Conservation (phyloP, 2,329 filamentous ascomycete genomes). For the Cadophora sp. region DNA sequence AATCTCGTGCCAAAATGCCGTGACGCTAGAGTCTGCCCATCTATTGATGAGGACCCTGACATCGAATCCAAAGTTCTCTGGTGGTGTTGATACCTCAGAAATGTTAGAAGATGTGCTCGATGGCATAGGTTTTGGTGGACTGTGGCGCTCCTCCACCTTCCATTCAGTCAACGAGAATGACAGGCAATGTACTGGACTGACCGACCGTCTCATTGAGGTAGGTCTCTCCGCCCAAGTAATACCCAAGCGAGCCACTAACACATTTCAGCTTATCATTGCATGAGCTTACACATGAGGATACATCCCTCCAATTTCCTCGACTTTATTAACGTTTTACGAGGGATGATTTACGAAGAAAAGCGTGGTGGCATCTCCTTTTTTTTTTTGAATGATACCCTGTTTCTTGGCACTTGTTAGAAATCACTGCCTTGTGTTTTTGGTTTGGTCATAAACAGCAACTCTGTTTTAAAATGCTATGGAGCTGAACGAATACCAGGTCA, state of each 20-base stretch:
- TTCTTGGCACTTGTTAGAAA: background rate
- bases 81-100: constrained; percentile 55
- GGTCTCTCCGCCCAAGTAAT: background rate
- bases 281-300: constrained; percentile 3
- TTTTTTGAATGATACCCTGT: constrained; percentile 33
- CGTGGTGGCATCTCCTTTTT: constrained; percentile 12
- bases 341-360: constrained; percentile 30
- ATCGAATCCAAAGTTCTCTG: constrained; percentile 58
- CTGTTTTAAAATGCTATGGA: background rate
- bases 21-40: constrained; percentile 66
- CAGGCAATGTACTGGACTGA: constrained; percentile 42
- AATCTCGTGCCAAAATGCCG: constrained; percentile 64
- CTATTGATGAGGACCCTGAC: constrained; percentile 64
- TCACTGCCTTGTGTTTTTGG: background rate
- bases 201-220: constrained; percentile 37
- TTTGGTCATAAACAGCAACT: background rate
- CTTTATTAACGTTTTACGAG: constrained; percentile 18
- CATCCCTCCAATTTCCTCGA: constrained; percentile 7
- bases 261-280: constrained; percentile 35
- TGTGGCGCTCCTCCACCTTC: constrained; percentile 58
- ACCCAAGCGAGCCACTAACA: constrained; percentile 4
- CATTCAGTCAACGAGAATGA: constrained; percentile 42
- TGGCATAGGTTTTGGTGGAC: constrained; percentile 66
- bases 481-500: background rate
- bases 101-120: constrained; percentile 61